Percentiles rank a stretch among this genome's conserved stretches.
Conservation (phyloP, 1,284 basidiomycete genomes). For the Ceratobasidium sp. region DNA sequence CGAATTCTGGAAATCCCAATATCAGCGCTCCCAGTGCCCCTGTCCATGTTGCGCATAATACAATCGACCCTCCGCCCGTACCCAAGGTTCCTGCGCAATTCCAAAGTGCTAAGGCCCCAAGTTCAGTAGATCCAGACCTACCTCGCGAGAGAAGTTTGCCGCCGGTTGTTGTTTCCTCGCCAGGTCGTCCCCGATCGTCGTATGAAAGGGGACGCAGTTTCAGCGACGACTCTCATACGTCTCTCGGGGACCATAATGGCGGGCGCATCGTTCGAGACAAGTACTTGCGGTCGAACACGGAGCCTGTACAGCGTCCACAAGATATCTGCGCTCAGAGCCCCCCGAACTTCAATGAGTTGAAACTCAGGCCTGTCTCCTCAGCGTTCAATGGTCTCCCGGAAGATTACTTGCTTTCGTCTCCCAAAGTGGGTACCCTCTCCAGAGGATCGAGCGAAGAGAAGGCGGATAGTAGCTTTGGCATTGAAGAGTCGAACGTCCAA, state of each 20-base stretch:
- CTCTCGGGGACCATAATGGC: slow-evolving; percentile 5
- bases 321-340: not conserved
- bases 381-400: slow-evolving; percentile 31
- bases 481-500: slow-evolving; percentile 12
- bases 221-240: slow-evolving; percentile 36
- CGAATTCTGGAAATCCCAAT: slow-evolving; percentile 22
- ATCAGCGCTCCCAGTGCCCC: slow-evolving; percentile 16
- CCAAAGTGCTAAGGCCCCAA: slow-evolving; percentile 12
- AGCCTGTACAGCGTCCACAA: slow-evolving; percentile 2
- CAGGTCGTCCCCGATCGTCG: slow-evolving; percentile 7
- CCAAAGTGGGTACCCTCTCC: not conserved
- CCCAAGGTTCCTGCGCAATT: slow-evolving; percentile 40
- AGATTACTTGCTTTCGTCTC: slow-evolving; percentile 22
- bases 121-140: not conserved
- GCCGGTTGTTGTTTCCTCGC: slow-evolving; percentile 37
- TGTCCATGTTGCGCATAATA: slow-evolving; percentile 29
- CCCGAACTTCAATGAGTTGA: slow-evolving; percentile 4
- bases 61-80: slow-evolving; percentile 25
- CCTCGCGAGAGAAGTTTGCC: slow-evolving; percentile 17
- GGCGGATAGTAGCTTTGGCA: slow-evolving; percentile 3
- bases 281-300: slow-evolving; percentile 19
- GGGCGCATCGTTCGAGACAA: not conserved
- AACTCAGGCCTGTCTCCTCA: slow-evolving; percentile 20
- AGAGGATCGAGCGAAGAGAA: slow-evolving; percentile 24
- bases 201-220: slow-evolving; percentile 11